phyloP scores from a whole-genome alignment of 495 filamentous ascomycete genomes.

The Trichoderma orchidacearum region DNA sequence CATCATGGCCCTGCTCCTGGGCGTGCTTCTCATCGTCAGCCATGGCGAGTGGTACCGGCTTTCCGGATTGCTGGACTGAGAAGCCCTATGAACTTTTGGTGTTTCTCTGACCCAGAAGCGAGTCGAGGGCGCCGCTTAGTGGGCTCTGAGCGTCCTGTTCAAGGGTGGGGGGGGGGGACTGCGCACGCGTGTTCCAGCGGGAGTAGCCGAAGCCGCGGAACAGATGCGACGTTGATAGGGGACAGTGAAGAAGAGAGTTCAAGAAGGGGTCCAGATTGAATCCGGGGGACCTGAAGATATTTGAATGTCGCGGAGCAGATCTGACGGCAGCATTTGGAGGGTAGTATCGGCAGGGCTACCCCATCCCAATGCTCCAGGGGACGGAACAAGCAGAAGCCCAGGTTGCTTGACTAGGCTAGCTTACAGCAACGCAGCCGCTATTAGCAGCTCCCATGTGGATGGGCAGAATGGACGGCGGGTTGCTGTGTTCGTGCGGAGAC shows the following conservation, averaged over 20 bases:
- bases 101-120: too few relatives aligned
- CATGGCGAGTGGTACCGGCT: not conserved
- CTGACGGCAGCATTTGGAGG: not conserved
- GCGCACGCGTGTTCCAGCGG: not conserved
- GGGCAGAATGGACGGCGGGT: not conserved
- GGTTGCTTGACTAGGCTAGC: not conserved
- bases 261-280: not conserved
- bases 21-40: not conserved
- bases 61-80: not conserved
- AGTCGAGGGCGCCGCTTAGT: not conserved
- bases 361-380: slow-evolving; percentile 1
- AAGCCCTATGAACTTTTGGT: too few relatives aligned
- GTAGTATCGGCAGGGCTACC: slow-evolving; percentile 1
- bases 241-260: not conserved
- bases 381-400: not conserved
- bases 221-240: not conserved
- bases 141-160: not conserved
- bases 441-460: not conserved
- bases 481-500: not conserved
- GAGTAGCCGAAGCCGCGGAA: not conserved
- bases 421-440: not conserved
- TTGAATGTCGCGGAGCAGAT: not conserved
- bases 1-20: not conserved
- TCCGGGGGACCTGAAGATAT: not conserved
- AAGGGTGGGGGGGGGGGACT: not conserved